Percentiles rank a stretch among this genome's conserved stretches.
These are phyloP conservation scores for Malus sylvestris DNA, from an alignment of 306 rosid species.

Conservation along the genomic window DNA sequence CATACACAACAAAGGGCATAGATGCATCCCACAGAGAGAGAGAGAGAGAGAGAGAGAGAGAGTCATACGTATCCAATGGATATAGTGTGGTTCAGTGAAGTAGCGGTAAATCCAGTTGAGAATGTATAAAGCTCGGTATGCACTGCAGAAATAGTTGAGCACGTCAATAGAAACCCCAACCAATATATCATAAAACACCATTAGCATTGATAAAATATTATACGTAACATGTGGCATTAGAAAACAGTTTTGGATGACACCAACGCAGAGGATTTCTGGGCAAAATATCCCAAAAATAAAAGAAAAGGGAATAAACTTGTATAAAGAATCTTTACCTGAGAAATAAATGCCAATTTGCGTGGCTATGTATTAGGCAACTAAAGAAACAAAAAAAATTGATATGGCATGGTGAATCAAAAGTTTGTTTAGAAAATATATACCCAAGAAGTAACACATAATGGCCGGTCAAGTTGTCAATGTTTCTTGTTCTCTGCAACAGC, in stretches of 20 bases:
- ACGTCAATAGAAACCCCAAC: neutral
- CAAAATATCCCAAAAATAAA: neutral
- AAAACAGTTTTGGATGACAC: neutral
- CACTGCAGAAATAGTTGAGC: conserved; percentile 45
- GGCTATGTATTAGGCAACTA: neutral
- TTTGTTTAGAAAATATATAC: conserved; percentile 24
- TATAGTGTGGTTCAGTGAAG: conserved; percentile 70
- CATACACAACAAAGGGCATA: neutral
- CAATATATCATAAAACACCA: neutral
- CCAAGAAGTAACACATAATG: conserved; percentile 86
- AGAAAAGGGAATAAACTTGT: neutral
- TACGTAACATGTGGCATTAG: neutral
- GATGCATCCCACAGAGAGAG: neutral
- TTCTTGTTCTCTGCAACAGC: conserved; percentile 79
- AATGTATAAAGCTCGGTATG: conserved; percentile 74
- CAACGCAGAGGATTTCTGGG: neutral
- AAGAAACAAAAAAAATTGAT: neutral
- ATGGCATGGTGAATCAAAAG: neutral
- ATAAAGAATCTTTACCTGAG: neutral
- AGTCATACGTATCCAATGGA: conserved; percentile 80
- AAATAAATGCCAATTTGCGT: neutral
- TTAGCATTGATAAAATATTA: neutral
- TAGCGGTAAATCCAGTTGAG: conserved; percentile 91
- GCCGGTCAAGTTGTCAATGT: conserved; percentile 89
- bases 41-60: conserved; percentile 10